Evolutionary conservation across 164 flowering plant genomes (phyloP), one percentile per base, ranked within the genome.

Genomic region (Annona cherimola): DNA sequence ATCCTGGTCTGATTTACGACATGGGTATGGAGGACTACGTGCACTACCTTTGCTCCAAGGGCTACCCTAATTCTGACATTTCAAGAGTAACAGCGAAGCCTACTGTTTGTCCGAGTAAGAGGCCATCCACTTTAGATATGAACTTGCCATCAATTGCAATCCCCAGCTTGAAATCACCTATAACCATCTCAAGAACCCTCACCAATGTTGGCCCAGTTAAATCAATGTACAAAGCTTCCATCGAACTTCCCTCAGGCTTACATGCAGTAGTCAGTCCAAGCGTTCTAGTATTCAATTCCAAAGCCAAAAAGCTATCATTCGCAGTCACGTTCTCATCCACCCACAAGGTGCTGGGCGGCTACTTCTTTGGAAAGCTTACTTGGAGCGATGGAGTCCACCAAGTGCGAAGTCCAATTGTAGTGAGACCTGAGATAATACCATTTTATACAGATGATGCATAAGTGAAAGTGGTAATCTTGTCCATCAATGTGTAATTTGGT

Each of bases 61-160:
- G 79, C 42, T 81, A 80, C 79, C 75, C 72, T 68, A 62, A n/a
- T 42, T 42, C 73, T 45, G 66, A 80, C 41, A 76, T 81, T 14
- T 44, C 72, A 41, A 69, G 42, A 26, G 44, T 80, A 70, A 78
- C 80, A 72, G 62, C 71, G 62, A 39, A 60, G 11, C 42, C 9
- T 4, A 67, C 35, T 41, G 39, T 65, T 16, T 82, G 81, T 72
- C 67, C 18, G 3, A 71, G 68, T 69, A 68, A 43, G 20, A 67
- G 3, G 4, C 63, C 46, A 19, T 61, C 44, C 20, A 64, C 12
- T 1, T 61, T 75, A 42, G 69, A 86, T 62, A 69, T 86, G 18
- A 86, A 86, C 71, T 81, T 83, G 54, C 89, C 89, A 26, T 82
- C 85, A 18, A 80, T 86, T 50, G 74, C 82, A 1, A 77, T 85